Base-by-base conservation (phyloP, 2,329 filamentous ascomycete genomes). In the Ascochyta fabae region DNA sequence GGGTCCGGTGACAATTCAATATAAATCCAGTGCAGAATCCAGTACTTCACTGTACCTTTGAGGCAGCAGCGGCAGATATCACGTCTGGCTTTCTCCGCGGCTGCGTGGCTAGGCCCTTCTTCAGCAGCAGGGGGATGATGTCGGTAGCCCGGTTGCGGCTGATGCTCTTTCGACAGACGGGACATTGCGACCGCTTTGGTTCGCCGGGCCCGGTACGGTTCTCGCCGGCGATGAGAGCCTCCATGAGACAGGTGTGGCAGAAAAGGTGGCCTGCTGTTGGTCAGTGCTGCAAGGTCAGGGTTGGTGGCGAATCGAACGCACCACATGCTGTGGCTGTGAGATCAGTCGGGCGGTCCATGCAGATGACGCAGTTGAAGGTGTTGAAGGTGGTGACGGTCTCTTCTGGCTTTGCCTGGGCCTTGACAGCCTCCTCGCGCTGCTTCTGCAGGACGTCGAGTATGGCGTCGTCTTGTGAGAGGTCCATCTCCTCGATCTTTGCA, bases 201-300 rank as follows among this genome's bases (percentile, higher is more conserved):
- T 77, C 76, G 39, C 75, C 75, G 6, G 76, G 72, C 1, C 77
- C 78, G 9, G 75, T 67, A 36, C 79, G 80, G 59, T 81, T 80
- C 61, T 86, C 83, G 39, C 81, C 80, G 24, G 81, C 81, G 35
- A 82, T 82, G 16, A 88, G 73, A n/a, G 84, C 82, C 66, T 86
- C 83, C 46, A 83, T 80, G 38, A 88, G 81, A 62, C 86, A 88
- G 33, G 82, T 81, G 63, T 88, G 85, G 68, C 86, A 88, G 71
- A 87, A 88, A 23, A 88, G 77, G 66, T 88, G 86, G 0, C 85
- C 84, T 86, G 52, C 1, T 1, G 2, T 13, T 33, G 2, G 19
- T 66, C 53, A 69, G 64, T 23, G 41, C 24, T 19, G 22, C 19
- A 24, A 9, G 3, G 3, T 22, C 8, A 19, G 26, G 22, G 75